Evolutionary conservation across 2,329 filamentous ascomycete genomes (phyloP).

Genomic region (Paecilomyces sp.): DNA sequence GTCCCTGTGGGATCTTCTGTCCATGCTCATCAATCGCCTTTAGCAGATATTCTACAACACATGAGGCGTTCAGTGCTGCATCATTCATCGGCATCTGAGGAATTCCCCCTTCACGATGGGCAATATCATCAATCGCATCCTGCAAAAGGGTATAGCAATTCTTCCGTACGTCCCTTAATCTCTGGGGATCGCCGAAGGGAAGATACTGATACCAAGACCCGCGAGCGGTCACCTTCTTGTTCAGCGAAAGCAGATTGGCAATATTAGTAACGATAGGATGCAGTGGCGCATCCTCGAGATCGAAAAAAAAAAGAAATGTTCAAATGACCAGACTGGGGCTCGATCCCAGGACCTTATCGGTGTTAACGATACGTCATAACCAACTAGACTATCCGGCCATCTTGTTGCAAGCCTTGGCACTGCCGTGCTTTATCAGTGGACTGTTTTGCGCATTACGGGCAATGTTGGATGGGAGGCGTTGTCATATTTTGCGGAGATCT

Average conservation of each 20-base stretch:
- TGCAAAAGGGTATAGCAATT: slow-evolving; percentile 6
- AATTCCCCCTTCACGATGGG: neutral
- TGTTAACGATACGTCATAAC: slow-evolving; percentile 15
- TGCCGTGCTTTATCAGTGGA: slow-evolving; percentile 6
- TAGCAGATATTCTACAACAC: slow-evolving; percentile 12
- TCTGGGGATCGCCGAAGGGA: slow-evolving; percentile 50
- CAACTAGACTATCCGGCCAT: slow-evolving; percentile 12
- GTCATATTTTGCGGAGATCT: slow-evolving; percentile 27
- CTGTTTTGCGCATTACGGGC: slow-evolving; percentile 15
- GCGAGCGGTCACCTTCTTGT: slow-evolving; percentile 49
- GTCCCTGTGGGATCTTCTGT: slow-evolving; percentile 43
- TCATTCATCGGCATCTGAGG: neutral
- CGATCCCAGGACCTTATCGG: slow-evolving; percentile 12
- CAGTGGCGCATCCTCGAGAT: neutral
- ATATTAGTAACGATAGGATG: neutral
- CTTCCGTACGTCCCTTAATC: slow-evolving; percentile 21
- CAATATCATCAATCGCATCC: neutral
- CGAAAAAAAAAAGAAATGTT: no score
- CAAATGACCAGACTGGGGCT: slow-evolving; percentile 1
- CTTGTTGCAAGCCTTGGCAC: no score
- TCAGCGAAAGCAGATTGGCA: slow-evolving; percentile 31
- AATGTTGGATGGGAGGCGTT: slow-evolving; percentile 22
- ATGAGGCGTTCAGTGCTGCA: slow-evolving; percentile 1
- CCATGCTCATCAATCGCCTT: slow-evolving; percentile 41
- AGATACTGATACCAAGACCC: slow-evolving; percentile 49